phyloP scores from a whole-genome alignment of 2,329 filamentous ascomycete genomes.

The Fusarium neocosmosporiellum region DNA sequence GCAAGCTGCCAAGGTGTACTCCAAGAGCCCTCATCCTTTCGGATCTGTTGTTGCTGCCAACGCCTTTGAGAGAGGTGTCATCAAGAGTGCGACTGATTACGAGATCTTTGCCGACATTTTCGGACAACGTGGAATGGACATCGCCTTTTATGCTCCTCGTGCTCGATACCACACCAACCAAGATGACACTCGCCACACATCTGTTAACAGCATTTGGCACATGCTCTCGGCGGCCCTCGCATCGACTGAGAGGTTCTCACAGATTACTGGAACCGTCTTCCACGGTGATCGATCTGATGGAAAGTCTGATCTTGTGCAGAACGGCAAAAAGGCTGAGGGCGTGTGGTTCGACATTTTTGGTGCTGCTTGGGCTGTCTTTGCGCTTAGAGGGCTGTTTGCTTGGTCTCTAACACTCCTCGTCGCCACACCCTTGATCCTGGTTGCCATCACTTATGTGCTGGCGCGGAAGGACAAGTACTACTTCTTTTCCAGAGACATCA shows the following conservation, averaged over 20 bases:
- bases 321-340: constrained; percentile 73
- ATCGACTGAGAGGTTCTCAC: constrained; percentile 77
- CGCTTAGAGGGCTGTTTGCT: constrained; percentile 85
- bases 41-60: constrained; percentile 85
- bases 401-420: constrained; percentile 87
- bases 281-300: constrained; percentile 66
- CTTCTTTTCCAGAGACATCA: constrained; percentile 75
- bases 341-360: constrained; percentile 98
- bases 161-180: constrained; percentile 91
- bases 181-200: constrained; percentile 85
- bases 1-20: constrained; percentile 85
- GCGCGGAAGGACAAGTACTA: constrained; percentile 85
- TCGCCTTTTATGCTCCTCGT: constrained; percentile 90
- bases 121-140: constrained; percentile 87
- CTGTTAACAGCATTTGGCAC: constrained; percentile 82
- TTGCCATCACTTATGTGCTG: constrained; percentile 76
- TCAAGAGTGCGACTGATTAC: constrained; percentile 92
- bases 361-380: constrained; percentile 79
- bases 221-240: constrained; percentile 89
- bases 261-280: constrained; percentile 75
- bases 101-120: constrained; percentile 81
- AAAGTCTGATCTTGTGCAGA: constrained; percentile 70
- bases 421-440: constrained; percentile 78
- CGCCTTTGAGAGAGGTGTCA: constrained; percentile 81
- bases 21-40: constrained; percentile 78